Evolutionary conservation across 306 rosid genomes (phyloP).

Genomic region (Quercus engelmannii): DNA sequence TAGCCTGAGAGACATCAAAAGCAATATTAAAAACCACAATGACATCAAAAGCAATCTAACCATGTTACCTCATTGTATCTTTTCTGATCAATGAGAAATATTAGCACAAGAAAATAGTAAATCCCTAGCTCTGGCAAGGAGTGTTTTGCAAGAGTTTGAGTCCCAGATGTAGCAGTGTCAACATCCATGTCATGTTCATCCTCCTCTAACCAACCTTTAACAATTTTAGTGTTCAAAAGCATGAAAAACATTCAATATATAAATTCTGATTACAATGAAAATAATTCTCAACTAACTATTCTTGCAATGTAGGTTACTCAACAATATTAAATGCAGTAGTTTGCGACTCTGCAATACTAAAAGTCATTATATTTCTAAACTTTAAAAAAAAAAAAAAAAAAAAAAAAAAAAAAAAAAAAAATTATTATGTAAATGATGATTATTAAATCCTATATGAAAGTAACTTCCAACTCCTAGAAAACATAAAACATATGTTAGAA

Average conservation of each 20-base stretch:
- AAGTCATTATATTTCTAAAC: too few species aligned
- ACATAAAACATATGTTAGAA: too few species aligned
- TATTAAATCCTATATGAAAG: too few species aligned
- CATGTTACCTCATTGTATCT: constrained; percentile 66
- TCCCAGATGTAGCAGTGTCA: constrained; percentile 69
- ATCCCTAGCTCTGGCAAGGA: constrained; percentile 84
- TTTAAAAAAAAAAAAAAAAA: too few species aligned
- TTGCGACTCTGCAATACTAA: too few species aligned
- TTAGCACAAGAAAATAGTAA: constrained; percentile 69
- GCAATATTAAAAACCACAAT: not conserved
- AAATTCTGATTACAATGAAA: not conserved
- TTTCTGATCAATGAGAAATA: constrained; percentile 89
- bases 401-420: too few species aligned
- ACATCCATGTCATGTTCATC: constrained; percentile 92
- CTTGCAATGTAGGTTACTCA: not conserved
- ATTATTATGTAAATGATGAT: too few species aligned
- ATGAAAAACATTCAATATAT: not conserved
- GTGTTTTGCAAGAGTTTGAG: constrained; percentile 64
- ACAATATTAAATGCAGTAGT: too few species aligned
- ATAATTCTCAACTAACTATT: not conserved
- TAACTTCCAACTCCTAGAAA: too few species aligned
- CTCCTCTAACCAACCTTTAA: constrained; percentile 42
- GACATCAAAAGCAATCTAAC: not conserved
- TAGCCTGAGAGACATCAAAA: constrained; percentile 49
- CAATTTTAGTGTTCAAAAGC: not conserved